Conservation (phyloP, 106 monocot genomes). For the Apostasia shenzhenica region DNA sequence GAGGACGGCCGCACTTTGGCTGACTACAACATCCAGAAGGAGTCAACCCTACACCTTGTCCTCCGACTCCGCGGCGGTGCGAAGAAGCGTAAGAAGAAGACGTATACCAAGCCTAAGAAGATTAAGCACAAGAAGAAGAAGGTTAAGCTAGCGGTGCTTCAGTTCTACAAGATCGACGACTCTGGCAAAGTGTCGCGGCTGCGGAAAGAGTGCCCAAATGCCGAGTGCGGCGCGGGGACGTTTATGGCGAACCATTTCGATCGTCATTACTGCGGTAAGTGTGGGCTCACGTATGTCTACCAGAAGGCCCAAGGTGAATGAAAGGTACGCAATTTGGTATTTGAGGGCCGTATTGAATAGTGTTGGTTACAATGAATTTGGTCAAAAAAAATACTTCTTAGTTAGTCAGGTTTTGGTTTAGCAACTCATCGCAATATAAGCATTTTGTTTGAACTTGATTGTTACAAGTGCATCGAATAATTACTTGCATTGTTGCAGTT, state of each 20-base stretch:
- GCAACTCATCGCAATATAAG: too few relatives aligned
- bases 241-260: constrained; percentile 15
- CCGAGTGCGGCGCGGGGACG: constrained; percentile 12
- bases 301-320: constrained; percentile 4
- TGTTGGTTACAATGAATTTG: too few relatives aligned
- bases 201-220: constrained; percentile 17
- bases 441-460: too few relatives aligned
- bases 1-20: constrained; percentile 36
- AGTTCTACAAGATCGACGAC: constrained; percentile 17
- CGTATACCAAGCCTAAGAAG: constrained; percentile 47
- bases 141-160: constrained; percentile 40
- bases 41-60: constrained; percentile 33
- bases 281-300: constrained; percentile 12
- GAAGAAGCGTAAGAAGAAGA: constrained; percentile 49
- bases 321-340: too few relatives aligned
- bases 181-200: constrained; percentile 3
- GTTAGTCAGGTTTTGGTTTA: too few relatives aligned
- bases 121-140: constrained; percentile 46
- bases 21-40: constrained; percentile 1
- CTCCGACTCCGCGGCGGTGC: constrained; percentile 30
- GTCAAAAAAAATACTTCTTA: too few relatives aligned
- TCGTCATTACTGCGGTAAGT: constrained; percentile 14
- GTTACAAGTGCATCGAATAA: too few relatives aligned
- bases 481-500: too few relatives aligned
- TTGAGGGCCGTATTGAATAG: too few relatives aligned